Conservation (phyloP, 345 rosid genomes). For the Atalantia buxifolia region DNA sequence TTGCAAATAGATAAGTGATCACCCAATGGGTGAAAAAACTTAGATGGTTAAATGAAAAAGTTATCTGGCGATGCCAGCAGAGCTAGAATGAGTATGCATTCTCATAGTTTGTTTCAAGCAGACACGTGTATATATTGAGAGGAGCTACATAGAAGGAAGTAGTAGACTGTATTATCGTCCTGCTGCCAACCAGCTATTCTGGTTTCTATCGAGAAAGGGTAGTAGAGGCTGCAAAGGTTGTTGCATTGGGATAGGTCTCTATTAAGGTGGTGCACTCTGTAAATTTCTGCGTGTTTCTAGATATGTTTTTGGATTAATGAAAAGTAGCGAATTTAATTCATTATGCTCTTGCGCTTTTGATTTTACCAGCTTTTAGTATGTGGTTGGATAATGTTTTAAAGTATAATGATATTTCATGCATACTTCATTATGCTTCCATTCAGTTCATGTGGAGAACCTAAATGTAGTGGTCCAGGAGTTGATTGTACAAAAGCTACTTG, state of each 20-base stretch:
- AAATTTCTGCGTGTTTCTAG: neutral
- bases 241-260: neutral
- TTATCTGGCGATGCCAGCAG: neutral
- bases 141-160: neutral
- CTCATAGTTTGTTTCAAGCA: neutral
- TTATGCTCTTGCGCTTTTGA: neutral
- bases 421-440: neutral
- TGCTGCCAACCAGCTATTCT: neutral
- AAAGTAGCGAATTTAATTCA: neutral
- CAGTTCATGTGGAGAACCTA: neutral
- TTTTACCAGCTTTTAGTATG: neutral
- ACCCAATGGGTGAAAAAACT: neutral
- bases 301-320: neutral
- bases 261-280: conserved; percentile 6
- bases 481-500: neutral
- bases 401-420: neutral
- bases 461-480: neutral
- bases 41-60: neutral
- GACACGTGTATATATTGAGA: neutral
- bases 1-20: neutral
- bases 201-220: neutral
- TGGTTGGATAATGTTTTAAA: neutral
- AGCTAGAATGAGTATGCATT: neutral
- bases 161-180: neutral
- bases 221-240: neutral